Base-by-base conservation (phyloP, 2,329 filamentous ascomycete genomes). In the Venturia aucupariae region DNA sequence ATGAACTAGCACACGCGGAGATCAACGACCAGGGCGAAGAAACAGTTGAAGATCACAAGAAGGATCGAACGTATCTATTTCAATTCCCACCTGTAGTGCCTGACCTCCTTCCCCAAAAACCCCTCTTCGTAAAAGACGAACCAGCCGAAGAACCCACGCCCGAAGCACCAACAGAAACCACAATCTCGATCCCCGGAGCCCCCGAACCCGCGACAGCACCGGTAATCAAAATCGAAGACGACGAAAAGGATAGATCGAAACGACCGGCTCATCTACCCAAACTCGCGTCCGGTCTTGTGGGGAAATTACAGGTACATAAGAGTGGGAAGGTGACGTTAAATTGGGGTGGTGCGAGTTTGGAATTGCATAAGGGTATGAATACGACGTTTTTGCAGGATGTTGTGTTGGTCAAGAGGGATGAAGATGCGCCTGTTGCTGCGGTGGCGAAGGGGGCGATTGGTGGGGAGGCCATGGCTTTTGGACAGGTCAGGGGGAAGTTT, bases 61-160 rank as follows among this genome's bases (percentile, higher is more conserved):
- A 81, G 42, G 81, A 85, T 63, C 80, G 82, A 65, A 78, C 85
- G 63, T 87, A 87, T 71, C 77, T 87, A 62, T 83, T 87, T 72
- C 85, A 87, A 72, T 82, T 87, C 69, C 85, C 85, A 15, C 84
- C 85, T 0, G 78, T 85, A 65, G 81, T 86, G 4, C 85, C 85
- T 5, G 81, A 82, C 65, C 78, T 87, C 30, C 68, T 76, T 42
- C 70, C 11, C 74, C 79, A 1, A 27, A 24, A 22, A 2, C 60
- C 64, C 0, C 61, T 61, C 22, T 70, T 69, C 17, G 68, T 73
- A 62, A 74, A 74, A 62, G 69, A 72, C 32, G 72, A 75, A 51
- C 64, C 68, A 1, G 68, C 66, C 6, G 54, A 48, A 32, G 64
- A 24, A 66, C 13, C 60, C 41, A 65, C 54, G 41, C 30, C 61